A percentile compares a stretch with the other conserved stretches of the same genome.
phyloP scores from a whole-genome alignment of 352 stramenopile species.

The Globisporangium viniferum region DNA sequence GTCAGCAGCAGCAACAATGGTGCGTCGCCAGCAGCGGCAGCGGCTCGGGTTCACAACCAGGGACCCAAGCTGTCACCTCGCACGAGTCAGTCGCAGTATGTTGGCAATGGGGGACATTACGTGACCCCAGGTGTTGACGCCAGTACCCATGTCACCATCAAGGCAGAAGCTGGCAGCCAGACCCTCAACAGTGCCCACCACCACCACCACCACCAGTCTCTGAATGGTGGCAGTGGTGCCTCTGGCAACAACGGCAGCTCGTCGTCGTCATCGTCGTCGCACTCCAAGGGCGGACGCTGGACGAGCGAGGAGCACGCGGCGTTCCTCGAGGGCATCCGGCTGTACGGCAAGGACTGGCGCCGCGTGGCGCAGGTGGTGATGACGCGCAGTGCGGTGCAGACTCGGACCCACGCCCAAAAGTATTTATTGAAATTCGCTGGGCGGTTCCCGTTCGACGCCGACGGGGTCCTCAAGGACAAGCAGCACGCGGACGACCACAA shows the following conservation, averaged over 20 bases:
- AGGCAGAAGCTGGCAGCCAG: slow-evolving; percentile 11
- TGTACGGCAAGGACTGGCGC: slow-evolving; percentile 87
- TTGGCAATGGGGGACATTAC: slow-evolving; percentile 1
- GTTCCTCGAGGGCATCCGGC: slow-evolving; percentile 84
- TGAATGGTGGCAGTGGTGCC: neutral
- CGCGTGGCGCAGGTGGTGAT: slow-evolving; percentile 78
- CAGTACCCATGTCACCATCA: slow-evolving; percentile 12
- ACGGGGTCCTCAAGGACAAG: slow-evolving; percentile 31
- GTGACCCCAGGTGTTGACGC: slow-evolving; percentile 12
- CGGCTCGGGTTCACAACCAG: neutral
- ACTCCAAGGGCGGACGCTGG: slow-evolving; percentile 83
- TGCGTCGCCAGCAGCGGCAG: neutral
- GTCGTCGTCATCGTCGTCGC: slow-evolving; percentile 14
- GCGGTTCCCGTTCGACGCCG: slow-evolving; percentile 68
- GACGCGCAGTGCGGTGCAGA: slow-evolving; percentile 86
- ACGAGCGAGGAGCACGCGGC: slow-evolving; percentile 83
- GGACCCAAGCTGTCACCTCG: slow-evolving; percentile 26
- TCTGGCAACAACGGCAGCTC: slow-evolving; percentile 13
- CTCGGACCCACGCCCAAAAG: slow-evolving; percentile 87
- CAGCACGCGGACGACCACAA: slow-evolving; percentile 18
- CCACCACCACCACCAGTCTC: neutral
- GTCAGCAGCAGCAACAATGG: slow-evolving; percentile 9
- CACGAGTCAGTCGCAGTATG: slow-evolving; percentile 14
- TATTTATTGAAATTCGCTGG: slow-evolving; percentile 92
- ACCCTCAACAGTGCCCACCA: neutral